A percentile compares a stretch with the other conserved stretches of the same genome.
These are phyloP conservation scores for Truncatella angustata DNA, from an alignment of 2,329 filamentous ascomycete species.

Conservation along the genomic window DNA sequence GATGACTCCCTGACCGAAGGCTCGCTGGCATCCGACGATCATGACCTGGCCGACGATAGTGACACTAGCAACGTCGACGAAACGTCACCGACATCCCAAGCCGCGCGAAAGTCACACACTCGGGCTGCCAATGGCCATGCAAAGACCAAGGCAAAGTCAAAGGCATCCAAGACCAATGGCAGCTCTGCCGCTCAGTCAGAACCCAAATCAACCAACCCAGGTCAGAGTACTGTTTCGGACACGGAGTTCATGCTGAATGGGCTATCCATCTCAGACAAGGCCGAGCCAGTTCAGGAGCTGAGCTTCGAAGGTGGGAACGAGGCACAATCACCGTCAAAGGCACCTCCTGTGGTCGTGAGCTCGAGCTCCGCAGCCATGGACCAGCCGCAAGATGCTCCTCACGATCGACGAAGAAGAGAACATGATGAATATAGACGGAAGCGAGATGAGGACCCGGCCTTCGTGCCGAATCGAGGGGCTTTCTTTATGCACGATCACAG, in stretches of 20 bases:
- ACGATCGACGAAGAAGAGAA: slow-evolving; percentile 75
- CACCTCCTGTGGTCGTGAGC: slow-evolving; percentile 54
- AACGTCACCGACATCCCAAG: slow-evolving; percentile 41
- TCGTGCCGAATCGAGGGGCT: slow-evolving; percentile 88
- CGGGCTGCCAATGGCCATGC: slow-evolving; percentile 32
- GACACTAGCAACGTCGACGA: slow-evolving; percentile 64
- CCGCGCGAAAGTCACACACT: slow-evolving; percentile 25
- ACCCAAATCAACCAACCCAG: slow-evolving; percentile 32
- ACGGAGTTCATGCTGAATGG: slow-evolving; percentile 60
- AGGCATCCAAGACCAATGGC: slow-evolving; percentile 24
- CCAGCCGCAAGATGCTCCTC: slow-evolving; percentile 53
- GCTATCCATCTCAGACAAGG: slow-evolving; percentile 42
- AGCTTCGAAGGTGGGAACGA: slow-evolving; percentile 43
- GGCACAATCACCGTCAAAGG: slow-evolving; percentile 35
- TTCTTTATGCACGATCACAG: slow-evolving; percentile 98
- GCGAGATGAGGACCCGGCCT: slow-evolving; percentile 84
- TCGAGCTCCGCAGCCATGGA: slow-evolving; percentile 43
- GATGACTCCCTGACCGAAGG: slow-evolving; percentile 67
- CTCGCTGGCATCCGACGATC: slow-evolving; percentile 61
- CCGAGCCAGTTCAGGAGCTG: slow-evolving; percentile 41
- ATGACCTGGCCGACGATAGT: slow-evolving; percentile 58
- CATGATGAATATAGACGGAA: slow-evolving; percentile 89
- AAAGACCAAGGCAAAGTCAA: slow-evolving; percentile 29
- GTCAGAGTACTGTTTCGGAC: slow-evolving; percentile 41
- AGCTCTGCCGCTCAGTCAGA: slow-evolving; percentile 26